Base-by-base conservation (phyloP, 2,329 filamentous ascomycete species). In the Lecanoromycetidae sp. region DNA sequence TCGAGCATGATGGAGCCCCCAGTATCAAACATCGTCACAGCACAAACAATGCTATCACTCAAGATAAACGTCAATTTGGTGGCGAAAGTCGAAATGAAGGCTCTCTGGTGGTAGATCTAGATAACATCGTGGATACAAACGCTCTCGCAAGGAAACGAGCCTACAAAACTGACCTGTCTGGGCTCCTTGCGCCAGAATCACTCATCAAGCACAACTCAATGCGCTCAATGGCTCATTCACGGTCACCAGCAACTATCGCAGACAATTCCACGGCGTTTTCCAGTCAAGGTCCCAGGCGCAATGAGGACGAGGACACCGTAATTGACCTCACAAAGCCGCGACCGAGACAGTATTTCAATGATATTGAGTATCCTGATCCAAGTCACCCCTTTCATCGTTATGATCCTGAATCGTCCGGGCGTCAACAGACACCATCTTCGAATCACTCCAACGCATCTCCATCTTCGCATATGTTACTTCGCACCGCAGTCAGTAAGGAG, bases 311-410 rank as follows among this genome's bases (percentile, higher is more conserved):
- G 6, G 3, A 19, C 19, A 4, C 10, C n/a, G 4, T 40, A 26
- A 9, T 46, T 29, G 44, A 46, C 34, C 35, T 46, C 27, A 33
- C 44, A 34, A 39, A 8, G 35, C 29, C 22, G 15, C 8, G n/a
- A 25, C 15, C 40, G 13, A n/a, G n/a, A n/a, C n/a, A n/a, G n/a
- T n/a, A n/a, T n/a, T n/a, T n/a, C n/a, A n/a, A n/a, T n/a, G n/a
- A n/a, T n/a, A n/a, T n/a, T n/a, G n/a, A n/a, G n/a, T n/a, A 17
- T 17, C 9, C 8, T 8, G 4, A 33, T 7, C 12, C n/a, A 12
- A 20, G 6, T 20, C 25, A 9, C 35, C 15, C 35, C 15, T n/a
- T 25, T 15, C 35, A 33, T 3, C 19, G 26, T 13, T 9, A 10
- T 26, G 3, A 19, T 3, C 19, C 9, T 15, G 4, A 1, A 23